These are phyloP conservation scores for Clarireedia sp. DNA, from an alignment of 2,329 filamentous ascomycete species.

Conservation along the genomic window DNA sequence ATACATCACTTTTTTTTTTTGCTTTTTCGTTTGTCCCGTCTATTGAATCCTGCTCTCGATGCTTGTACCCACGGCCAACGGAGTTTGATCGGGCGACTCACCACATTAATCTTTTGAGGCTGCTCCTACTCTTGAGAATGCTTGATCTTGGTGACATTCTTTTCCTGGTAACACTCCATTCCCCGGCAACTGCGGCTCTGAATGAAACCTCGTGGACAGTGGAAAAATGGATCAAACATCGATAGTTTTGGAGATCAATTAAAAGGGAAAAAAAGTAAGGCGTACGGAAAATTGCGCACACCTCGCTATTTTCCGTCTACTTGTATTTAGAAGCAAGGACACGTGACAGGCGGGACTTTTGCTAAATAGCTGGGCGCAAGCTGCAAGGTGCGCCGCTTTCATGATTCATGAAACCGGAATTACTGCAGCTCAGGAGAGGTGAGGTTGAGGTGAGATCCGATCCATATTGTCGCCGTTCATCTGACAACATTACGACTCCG, in stretches of 20 bases:
- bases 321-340: neutral
- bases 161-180: neutral
- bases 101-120: neutral
- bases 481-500: neutral
- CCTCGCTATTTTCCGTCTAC: neutral
- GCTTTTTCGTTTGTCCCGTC: neutral
- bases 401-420: too few species aligned
- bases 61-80: too few species aligned
- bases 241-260: constrained; percentile 6
- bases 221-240: constrained; percentile 6
- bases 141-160: neutral
- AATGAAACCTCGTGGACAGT: constrained; percentile 4
- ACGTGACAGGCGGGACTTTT: neutral
- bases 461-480: too few species aligned
- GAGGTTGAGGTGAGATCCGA: too few species aligned
- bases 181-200: neutral
- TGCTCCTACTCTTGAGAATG: neutral
- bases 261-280: constrained; percentile 1
- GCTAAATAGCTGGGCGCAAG: too few species aligned
- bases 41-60: neutral
- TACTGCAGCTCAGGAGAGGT: too few species aligned
- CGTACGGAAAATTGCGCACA: constrained; percentile 1
- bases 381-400: too few species aligned
- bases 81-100: too few species aligned
- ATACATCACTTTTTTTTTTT: neutral